Evolutionary conservation across 2,329 filamentous ascomycete species (phyloP).

Genomic region (Aspergillus tubingensis): DNA sequence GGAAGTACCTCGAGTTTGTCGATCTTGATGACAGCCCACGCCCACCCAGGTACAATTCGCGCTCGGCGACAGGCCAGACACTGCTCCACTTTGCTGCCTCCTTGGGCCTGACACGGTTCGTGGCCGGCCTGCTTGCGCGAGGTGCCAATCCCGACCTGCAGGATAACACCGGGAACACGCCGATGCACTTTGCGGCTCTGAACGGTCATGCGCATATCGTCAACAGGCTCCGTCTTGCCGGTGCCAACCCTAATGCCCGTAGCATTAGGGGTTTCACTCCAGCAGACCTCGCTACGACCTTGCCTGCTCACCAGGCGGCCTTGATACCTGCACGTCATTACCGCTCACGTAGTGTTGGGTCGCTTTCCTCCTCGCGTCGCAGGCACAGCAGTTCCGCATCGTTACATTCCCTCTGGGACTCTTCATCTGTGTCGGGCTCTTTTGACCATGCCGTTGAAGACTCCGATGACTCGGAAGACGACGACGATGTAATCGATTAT

Average conservation of each 20-base stretch:
- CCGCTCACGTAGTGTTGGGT: constrained; percentile 65
- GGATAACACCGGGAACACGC: constrained; percentile 78
- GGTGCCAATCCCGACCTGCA: constrained; percentile 74
- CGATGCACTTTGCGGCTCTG: constrained; percentile 78
- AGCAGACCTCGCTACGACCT: constrained; percentile 69
- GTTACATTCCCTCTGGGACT: constrained; percentile 67
- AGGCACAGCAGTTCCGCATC: constrained; percentile 65
- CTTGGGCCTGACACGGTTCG: constrained; percentile 72
- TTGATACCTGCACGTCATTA: constrained; percentile 63
- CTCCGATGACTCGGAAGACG: constrained; percentile 37
- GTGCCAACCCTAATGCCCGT: constrained; percentile 70
- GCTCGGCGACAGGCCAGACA: constrained; percentile 69
- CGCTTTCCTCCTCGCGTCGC: constrained; percentile 58
- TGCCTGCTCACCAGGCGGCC: constrained; percentile 64
- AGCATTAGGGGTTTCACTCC: constrained; percentile 71
- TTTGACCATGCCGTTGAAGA: constrained; percentile 47
- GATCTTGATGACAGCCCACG: constrained; percentile 74
- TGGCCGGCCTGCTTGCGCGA: constrained; percentile 72
- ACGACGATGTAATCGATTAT: constrained; percentile 30
- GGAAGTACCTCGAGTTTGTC: constrained; percentile 75
- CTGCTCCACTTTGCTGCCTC: constrained; percentile 79
- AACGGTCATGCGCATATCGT: constrained; percentile 76
- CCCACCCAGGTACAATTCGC: constrained; percentile 67
- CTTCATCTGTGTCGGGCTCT: constrained; percentile 49
- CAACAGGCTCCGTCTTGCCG: constrained; percentile 69